Base-by-base conservation (phyloP, 768 basidiomycete species). In the Daedalea quercina region DNA sequence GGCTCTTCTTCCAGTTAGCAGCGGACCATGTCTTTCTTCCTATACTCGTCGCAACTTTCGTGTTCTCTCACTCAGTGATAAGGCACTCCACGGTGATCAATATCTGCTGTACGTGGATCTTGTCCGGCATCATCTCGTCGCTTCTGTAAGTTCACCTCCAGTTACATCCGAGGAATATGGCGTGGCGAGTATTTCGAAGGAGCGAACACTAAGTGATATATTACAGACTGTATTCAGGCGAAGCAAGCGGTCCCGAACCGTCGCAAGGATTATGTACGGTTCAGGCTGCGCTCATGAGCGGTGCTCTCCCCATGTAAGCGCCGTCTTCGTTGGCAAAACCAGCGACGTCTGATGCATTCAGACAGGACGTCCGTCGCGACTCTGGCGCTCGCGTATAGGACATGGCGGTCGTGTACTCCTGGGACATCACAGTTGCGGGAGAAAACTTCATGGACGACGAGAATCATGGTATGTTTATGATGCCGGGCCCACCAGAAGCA, bases 131-230 rank as follows among this genome's bases (percentile, higher is more conserved):
- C 20, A 72, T 69, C 52, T 70, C 73, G 11, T 62, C 71, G 3
- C 58, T 80, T 31, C 66, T 80, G 75, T 77, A 54, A 60, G 76
- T 13, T n/a, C n/a, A n/a, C n/a, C n/a, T n/a, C n/a, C n/a, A n/a
- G n/a, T n/a, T n/a, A n/a, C n/a, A n/a, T n/a, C n/a, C n/a, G n/a
- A n/a, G n/a, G n/a, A n/a, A n/a, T n/a, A n/a, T n/a, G n/a, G n/a
- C n/a, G n/a, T n/a, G n/a, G n/a, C n/a, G n/a, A n/a, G n/a, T n/a
- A n/a, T n/a, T n/a, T n/a, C n/a, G n/a, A n/a, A n/a, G n/a, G n/a
- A 9, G 44, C 24, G 44, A 20, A 25, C 6, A 44, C 17, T 11
- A 40, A 23, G 3, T 20, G 15, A 43, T 31, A 42, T 31, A 43
- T 9, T 26, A 20, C 35, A 69, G 68, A 3, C 73, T 76, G 54